Evolutionary conservation across 1,284 basidiomycete genomes (phyloP), one percentile per base, ranked within the genome.

Genomic region (Moesziomyces parantarcticus): DNA sequence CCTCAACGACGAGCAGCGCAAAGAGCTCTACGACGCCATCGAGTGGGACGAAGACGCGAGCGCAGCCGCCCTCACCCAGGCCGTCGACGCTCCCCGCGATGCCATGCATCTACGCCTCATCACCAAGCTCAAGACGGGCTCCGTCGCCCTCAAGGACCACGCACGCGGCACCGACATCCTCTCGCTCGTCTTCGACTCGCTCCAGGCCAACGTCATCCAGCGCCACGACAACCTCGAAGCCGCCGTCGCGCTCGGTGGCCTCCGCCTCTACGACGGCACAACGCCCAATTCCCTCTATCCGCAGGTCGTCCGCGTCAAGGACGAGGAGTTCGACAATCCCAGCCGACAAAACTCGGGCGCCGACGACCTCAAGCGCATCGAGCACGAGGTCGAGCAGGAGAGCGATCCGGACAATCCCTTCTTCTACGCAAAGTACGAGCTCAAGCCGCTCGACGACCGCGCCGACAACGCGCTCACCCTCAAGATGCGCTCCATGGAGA

Each of bases 401-500:
- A 81, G 77, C 18, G 75, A 82, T 25, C 71, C 67, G 16, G 72
- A 79, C 34, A 89, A 93, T 52, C 92, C 95, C 2, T 98, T 99
- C 87, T 94, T 99, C 85, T 92, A 89, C 76, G 85, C 97, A 78
- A 93, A 92, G 80, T 93, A 95, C 75, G 97, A 99, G 85, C 90
- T 91, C 64, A 95, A 94, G 75, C 97, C 97, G 9, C 86, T 98
- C 43, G 94, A 98, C 84, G 90, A 92, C 54, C 90, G 93, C 45
- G 95, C 97, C 36, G 96, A 99, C 84, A 97, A 89, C 78, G 94
- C 92, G 0, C 86, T 99, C 57, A 92, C 91, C 7, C 89, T 97
- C 55, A 90, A 90, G 61, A 93, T 99, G 92, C 89, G 94, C 7
- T 93, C 96, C 79, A 92, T 97, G 90, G 96, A 99, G 85, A 93